Evolutionary conservation across 2,329 filamentous ascomycete genomes (phyloP), one percentile per base, ranked within the genome.

Genomic region (Emmonsiellopsis sp.): DNA sequence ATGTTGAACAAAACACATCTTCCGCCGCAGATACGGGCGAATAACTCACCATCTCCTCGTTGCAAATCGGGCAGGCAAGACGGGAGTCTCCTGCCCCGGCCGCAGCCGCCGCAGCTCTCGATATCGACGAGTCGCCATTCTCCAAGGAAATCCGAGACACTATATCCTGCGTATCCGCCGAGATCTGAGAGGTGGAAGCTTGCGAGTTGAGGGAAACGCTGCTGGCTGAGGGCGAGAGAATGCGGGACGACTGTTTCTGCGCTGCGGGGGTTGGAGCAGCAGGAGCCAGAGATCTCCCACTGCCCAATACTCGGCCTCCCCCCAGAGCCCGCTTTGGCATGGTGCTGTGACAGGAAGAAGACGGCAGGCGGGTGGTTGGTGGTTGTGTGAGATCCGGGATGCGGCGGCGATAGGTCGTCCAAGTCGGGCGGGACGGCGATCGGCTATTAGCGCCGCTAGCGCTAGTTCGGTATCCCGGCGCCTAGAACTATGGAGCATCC

Each of bases 31-130:
- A 34, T 31, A 50, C 14, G 17, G n/a, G 34, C 21, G 40, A 13
- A 42, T 50, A 45, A 63, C 74, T 58, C 74, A 93, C 90, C 93
- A 98, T 98, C 71, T 96, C 91, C 73, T 97, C 94, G 62, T 85
- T 90, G 71, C 93, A 98, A 66, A 98, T 98, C n/a, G 93, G 93
- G 69, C 93, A 98, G 53, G 92, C 83, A 55, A 98, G 82, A 68
- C 81, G 81, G 59, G 81, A 81, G 60, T 79, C 81, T 49, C 46
- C 46, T 49, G 46, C 46, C 46, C 21, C 21, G 3, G 21, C 21
- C 53, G 82, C 74, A 51, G 82, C 78, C 48, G 73, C 77, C 58
- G 78, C 77, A 48, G 68, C 68, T 52, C 72, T 70, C 45, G 74
- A 74, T 62, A 75, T 71, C 42, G 56, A 58, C 8, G 58, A 58